A percentile compares a stretch with the other conserved stretches of the same genome.
Conservation (phyloP, 2,329 filamentous ascomycete species). For the Fusarium napiforme region DNA sequence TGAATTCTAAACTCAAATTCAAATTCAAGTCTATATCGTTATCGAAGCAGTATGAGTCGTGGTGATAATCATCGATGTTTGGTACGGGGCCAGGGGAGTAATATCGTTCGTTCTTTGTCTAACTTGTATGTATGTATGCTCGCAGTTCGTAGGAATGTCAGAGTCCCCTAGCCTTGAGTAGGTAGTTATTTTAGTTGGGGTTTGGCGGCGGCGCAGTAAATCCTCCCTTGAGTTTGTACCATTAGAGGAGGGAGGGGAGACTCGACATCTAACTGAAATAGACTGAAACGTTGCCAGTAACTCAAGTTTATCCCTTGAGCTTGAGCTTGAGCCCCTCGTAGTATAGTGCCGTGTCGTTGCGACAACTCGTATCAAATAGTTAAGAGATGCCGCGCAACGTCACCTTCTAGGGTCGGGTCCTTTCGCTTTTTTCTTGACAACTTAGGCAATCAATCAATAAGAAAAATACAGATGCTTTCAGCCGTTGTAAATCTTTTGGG, state of each 20-base stretch:
- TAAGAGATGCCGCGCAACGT: conserved; percentile 6
- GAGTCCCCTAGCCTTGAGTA: neutral
- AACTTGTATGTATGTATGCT: neutral
- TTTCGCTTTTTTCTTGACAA: neutral
- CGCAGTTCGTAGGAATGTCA: neutral
- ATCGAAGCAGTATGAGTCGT: conserved; percentile 1
- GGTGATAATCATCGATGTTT: conserved; percentile 1
- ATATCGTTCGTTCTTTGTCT: conserved; percentile 6
- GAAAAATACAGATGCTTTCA: neutral
- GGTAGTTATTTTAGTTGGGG: neutral
- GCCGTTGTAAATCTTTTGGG: neutral
- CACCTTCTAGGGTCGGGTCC: conserved; percentile 18
- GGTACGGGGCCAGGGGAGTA: conserved; percentile 11
- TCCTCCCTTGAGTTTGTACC: conserved; percentile 11
- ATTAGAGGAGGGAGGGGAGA: neutral
- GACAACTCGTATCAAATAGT: neutral
- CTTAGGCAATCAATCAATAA: neutral
- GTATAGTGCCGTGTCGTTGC: conserved; percentile 16
- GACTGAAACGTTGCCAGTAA: conserved; percentile 14
- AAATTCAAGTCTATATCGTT: neutral
- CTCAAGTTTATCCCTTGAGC: neutral
- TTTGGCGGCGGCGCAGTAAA: conserved; percentile 10
- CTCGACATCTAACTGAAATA: neutral
- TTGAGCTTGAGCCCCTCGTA: conserved; percentile 10
- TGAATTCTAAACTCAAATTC: neutral